Percentiles rank a stretch among this genome's conserved stretches.
These are phyloP conservation scores for Hypoxylon sp. DNA, from an alignment of 2,329 filamentous ascomycete genomes.

Conservation along the genomic window DNA sequence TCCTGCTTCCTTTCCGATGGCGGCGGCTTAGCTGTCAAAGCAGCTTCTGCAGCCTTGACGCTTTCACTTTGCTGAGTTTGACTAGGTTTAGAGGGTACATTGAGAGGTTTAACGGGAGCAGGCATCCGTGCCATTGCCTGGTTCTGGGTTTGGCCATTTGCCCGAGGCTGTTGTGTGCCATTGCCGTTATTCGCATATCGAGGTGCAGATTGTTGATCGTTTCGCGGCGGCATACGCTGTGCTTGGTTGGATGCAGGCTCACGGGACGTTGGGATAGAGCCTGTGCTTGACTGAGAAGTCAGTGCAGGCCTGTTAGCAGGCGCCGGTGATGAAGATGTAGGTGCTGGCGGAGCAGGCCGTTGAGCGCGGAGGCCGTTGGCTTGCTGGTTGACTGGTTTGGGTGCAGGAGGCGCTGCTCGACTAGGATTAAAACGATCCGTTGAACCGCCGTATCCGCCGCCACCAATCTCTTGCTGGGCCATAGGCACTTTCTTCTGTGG, in stretches of 20 bases:
- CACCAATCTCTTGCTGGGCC: conserved; percentile 89
- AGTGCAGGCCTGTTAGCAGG: conserved; percentile 64
- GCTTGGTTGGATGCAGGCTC: conserved; percentile 57
- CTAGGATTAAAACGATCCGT: conserved; percentile 85
- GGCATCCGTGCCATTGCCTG: conserved; percentile 66
- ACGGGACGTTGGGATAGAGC: conserved; percentile 60
- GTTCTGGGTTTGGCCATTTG: conserved; percentile 63
- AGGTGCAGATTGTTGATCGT: conserved; percentile 67
- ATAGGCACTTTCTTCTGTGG: conserved; percentile 85
- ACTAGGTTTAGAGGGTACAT: conserved; percentile 78
- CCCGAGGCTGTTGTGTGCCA: conserved; percentile 64
- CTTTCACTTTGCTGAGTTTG: conserved; percentile 71
- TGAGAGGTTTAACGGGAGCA: conserved; percentile 81
- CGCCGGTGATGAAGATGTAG: conserved; percentile 51
- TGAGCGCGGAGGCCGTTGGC: conserved; percentile 75
- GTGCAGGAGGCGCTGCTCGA: conserved; percentile 86
- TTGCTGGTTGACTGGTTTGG: conserved; percentile 72
- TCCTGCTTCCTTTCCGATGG: conserved; percentile 85
- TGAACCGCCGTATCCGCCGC: conserved; percentile 69
- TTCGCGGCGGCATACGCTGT: conserved; percentile 62
- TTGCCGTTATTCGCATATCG: conserved; percentile 71
- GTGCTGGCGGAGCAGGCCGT: conserved; percentile 84
- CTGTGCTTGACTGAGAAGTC: conserved; percentile 66
- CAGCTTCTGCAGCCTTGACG: conserved; percentile 90
- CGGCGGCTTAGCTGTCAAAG: conserved; percentile 85